phyloP scores from a whole-genome alignment of 257 asterid species.

The Ehretia macrophylla region DNA sequence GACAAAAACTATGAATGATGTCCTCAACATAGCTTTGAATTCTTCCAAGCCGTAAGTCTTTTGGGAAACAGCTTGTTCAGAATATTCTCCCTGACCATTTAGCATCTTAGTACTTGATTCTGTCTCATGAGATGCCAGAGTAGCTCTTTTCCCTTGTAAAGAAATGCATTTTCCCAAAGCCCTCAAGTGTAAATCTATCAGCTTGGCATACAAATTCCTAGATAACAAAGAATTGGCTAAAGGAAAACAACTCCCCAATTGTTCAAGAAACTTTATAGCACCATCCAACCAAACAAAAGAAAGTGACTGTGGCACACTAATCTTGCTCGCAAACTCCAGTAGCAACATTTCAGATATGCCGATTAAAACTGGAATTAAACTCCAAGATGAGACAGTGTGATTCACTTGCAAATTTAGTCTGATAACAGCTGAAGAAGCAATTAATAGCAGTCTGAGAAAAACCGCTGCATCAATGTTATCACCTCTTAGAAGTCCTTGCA shows the following conservation, averaged over 20 bases:
- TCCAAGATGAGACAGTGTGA: slow-evolving; percentile 38
- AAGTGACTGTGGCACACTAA: slow-evolving; percentile 35
- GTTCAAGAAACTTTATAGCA: slow-evolving; percentile 68
- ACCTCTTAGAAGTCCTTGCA: slow-evolving; percentile 50
- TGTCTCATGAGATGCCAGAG: slow-evolving; percentile 57
- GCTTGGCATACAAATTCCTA: slow-evolving; percentile 46
- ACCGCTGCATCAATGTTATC: slow-evolving; percentile 56
- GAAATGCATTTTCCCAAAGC: slow-evolving; percentile 83
- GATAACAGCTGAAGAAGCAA: slow-evolving; percentile 74
- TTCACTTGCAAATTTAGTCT: slow-evolving; percentile 51
- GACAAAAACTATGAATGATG: slow-evolving; percentile 53
- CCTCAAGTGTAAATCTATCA: slow-evolving; percentile 68
- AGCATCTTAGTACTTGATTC: slow-evolving; percentile 44
- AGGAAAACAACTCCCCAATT: slow-evolving; percentile 60
- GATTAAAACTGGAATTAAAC: slow-evolving; percentile 40
- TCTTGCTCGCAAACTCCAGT: slow-evolving; percentile 48
- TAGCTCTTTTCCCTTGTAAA: slow-evolving; percentile 68
- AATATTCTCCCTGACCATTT: slow-evolving; percentile 23
- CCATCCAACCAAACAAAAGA: slow-evolving; percentile 61
- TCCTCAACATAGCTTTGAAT: slow-evolving; percentile 55
- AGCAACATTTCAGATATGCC: slow-evolving; percentile 54
- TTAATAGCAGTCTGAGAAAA: slow-evolving; percentile 62
- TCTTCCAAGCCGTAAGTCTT: slow-evolving; percentile 42
- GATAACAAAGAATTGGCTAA: slow-evolving; percentile 52
- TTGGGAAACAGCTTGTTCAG: slow-evolving; percentile 20